A percentile compares a stretch with the other conserved stretches of the same genome.
These are phyloP conservation scores for Yamadazyma ubonensis DNA, from an alignment of 805 yeast genomes.

Conservation along the genomic window DNA sequence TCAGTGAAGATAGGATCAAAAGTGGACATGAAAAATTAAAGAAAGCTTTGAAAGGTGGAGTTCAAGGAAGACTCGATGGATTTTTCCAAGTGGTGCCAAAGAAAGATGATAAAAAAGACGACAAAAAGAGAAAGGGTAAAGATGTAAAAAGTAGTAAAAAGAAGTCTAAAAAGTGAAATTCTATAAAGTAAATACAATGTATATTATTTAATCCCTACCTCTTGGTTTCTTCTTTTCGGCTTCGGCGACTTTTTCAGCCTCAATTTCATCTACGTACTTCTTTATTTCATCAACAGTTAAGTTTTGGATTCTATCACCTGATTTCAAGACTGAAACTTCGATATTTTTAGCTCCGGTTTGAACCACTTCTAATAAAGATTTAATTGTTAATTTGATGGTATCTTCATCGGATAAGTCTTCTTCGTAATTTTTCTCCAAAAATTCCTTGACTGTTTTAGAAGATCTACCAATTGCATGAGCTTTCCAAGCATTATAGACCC, in stretches of 20 bases:
- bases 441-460: slow-evolving; percentile 91
- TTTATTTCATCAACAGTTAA: slow-evolving; percentile 72
- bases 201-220: slow-evolving; percentile 20
- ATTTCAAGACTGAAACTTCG: slow-evolving; percentile 84
- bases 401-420: slow-evolving; percentile 63
- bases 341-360: slow-evolving; percentile 97
- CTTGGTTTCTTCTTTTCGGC: slow-evolving; percentile 66
- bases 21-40: slow-evolving; percentile 82
- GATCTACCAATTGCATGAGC: slow-evolving; percentile 97
- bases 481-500: slow-evolving; percentile 96
- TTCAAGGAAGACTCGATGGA: slow-evolving; percentile 90
- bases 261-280: slow-evolving; percentile 74
- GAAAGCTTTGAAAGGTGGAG: slow-evolving; percentile 80
- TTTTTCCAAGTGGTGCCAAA: slow-evolving; percentile 72
- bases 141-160: slow-evolving; percentile 29
- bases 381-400: slow-evolving; percentile 77
- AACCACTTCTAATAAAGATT: slow-evolving; percentile 89
- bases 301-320: slow-evolving; percentile 57
- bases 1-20: slow-evolving; percentile 87
- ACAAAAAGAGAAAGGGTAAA: slow-evolving; percentile 27
- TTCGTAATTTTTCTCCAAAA: slow-evolving; percentile 82
- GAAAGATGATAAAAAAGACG: slow-evolving; percentile 31
- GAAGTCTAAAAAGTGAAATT: slow-evolving; percentile 21
- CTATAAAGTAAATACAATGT: slow-evolving; percentile 2
- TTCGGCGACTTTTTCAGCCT: slow-evolving; percentile 82